Evolutionary conservation across 208 protist genomes (phyloP), one percentile per base, ranked within the genome.

Genomic region (Leishmania amazonensis): DNA sequence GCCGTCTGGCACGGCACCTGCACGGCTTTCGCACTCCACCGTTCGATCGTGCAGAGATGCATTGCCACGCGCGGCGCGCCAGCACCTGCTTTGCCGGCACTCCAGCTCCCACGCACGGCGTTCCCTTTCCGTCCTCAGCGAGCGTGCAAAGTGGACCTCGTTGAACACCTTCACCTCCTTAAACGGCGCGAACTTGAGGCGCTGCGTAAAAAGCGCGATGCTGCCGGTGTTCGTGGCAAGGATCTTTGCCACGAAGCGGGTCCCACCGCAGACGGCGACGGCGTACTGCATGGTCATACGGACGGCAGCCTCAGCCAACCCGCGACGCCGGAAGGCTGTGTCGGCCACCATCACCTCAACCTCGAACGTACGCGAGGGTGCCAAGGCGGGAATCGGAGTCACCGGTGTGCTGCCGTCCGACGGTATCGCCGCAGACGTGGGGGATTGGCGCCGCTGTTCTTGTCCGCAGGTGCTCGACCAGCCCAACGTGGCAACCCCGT

Each of bases 291-390:
- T 98, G 5, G 98, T 72, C 83, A 97, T 81, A 35, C 88, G 88
- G 49, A 98, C 87, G 35, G 95, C 95, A 62, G 84, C 80, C 80
- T 90, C 83, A 2, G 94, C 97, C 71, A 97, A 77, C 1, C 97
- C 97, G 21, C 83, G 84, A 24, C 95, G 88, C 31, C 96, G 85
- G 79, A 91, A 91, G 5, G 17, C 6, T 24, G 70, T 53, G 40
- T 99, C 94, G 1, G 96, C 96, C 31, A 99, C 85, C 96, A 98
- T 98, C 62, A 98, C 91, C 82, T 98, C 91, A 70, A 98, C 91
- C 75, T 99, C 97, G 84, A 94, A 97, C 40, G 83, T 85, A 74
- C 83, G 87, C 57, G 71, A 79, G 11, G 75, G 77, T 15, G 35
- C 21, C 67, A 42, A 15, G 35, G 73, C 38, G 49, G 51, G 47